A percentile compares a stretch with the other conserved stretches of the same genome.
Conservation (phyloP, 345 rosid genomes). For the Mallotus nudiflorus region DNA sequence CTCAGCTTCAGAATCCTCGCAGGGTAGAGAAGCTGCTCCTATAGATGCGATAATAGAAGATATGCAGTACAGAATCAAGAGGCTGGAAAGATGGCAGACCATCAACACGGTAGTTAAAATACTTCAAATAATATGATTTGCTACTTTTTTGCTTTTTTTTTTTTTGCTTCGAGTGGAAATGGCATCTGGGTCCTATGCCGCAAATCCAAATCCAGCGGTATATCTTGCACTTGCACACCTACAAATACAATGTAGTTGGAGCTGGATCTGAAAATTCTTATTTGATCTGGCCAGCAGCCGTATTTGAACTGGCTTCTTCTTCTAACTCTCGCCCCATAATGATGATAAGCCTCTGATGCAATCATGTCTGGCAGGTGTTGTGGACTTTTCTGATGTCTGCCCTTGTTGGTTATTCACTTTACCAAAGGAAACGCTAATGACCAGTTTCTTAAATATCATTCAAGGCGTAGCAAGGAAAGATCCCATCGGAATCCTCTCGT, state of each 20-base stretch:
- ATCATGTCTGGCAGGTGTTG: conserved; percentile 58
- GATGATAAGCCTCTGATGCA: not conserved
- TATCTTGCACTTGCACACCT: no score
- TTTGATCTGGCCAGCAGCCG: no score
- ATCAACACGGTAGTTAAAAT: conserved; percentile 84
- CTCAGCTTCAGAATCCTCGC: conserved; percentile 78
- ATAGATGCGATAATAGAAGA: conserved; percentile 80
- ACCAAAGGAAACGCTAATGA: conserved; percentile 81
- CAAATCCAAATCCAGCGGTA: not conserved
- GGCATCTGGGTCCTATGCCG: not conserved
- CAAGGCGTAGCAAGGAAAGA: not conserved
- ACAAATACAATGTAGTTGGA: no score
- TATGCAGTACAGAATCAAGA: conserved; percentile 79
- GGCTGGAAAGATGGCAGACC: conserved; percentile 92
- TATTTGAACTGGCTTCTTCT: no score
- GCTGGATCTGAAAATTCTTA: no score
- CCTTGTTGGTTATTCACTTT: conserved; percentile 89
- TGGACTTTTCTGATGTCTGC: conserved; percentile 99
- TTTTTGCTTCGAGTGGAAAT: not conserved
- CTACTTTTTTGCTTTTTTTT: not conserved
- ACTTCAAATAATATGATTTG: not conserved
- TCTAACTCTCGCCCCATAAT: not conserved
- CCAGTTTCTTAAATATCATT: not conserved
- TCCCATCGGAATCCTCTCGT: no score
- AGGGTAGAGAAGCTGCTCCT: conserved; percentile 62